phyloP scores from a whole-genome alignment of 371 early-diverging fungal genomes.

The Mortierella sp. region DNA sequence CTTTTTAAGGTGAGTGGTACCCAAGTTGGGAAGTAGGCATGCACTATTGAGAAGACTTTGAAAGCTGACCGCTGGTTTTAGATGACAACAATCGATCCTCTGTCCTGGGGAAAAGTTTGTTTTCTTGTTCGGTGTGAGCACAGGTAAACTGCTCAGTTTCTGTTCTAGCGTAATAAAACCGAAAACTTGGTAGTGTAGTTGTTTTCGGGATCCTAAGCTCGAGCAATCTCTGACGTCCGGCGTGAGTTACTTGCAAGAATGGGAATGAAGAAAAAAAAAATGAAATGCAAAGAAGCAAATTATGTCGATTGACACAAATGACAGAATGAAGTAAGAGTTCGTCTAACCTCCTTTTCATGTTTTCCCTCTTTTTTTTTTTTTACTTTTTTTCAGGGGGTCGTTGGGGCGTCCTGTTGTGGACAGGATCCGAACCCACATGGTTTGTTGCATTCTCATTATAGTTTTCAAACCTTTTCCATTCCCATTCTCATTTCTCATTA shows the following conservation, averaged over 20 bases:
- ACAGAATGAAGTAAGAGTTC: constrained; percentile 9
- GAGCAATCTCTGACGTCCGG: constrained; percentile 15
- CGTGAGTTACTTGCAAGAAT: constrained; percentile 8
- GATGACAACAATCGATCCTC: not conserved
- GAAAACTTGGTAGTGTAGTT: not conserved
- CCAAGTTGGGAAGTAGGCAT: not conserved
- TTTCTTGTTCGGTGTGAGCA: not conserved
- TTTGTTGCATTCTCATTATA: not conserved
- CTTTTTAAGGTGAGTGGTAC: not conserved
- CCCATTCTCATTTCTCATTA: not conserved
- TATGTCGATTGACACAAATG: no score
- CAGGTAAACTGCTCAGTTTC: not conserved
- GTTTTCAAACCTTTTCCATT: not conserved
- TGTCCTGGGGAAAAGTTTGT: not conserved
- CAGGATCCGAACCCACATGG: not conserved
- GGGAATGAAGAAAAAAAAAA: constrained; percentile 2
- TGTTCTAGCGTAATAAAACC: not conserved
- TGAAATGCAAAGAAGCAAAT: constrained; percentile 5
- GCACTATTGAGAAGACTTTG: not conserved
- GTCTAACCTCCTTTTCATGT: constrained; percentile 7
- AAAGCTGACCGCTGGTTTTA: not conserved
- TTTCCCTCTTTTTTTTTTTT: not conserved
- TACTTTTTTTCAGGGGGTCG: constrained; percentile 16
- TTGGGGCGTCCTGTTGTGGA: not conserved
- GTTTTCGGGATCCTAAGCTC: not conserved